Evolutionary conservation across 108 stramenopile genomes (phyloP), one percentile per base, ranked within the genome.

Genomic region (Cyclotella distinguenda): DNA sequence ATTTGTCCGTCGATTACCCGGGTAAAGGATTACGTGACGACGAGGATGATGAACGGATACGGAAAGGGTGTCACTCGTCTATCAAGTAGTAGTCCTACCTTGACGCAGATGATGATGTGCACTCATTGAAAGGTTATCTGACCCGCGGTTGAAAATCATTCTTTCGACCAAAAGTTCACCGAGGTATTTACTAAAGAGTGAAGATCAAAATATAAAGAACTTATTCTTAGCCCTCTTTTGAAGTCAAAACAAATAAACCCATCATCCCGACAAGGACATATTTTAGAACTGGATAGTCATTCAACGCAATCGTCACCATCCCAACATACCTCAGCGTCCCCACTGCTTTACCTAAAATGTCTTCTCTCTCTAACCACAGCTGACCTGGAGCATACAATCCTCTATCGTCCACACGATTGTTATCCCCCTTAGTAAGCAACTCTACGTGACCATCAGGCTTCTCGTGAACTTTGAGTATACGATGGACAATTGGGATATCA

Each of bases 401-500:
- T 23, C 98, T 87, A 86, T 99, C 99, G 77, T 99, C 96, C 12
- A 99, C 95, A 21, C 95, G 83, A 66, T 99, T 99, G 74, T 98
- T 99, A 78, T 99, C 99, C 9, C 99, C 99, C 79, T 99, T 99
- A 34, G 99, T 99, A 28, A 99, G 78, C 45, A 97, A 69, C 64
- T 97, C 95, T 19, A 97, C 92, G 16, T 78, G 78, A 60, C 86
- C 87, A 59, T 85, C 78, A n/a, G 76, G 80, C 58, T 91, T 84
- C 52, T 78, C 84, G 67, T 98, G 99, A 15, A 99, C 97, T 66
- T 98, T 97, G 46, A 99, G 75, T 50, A 99, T 93, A 22, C 99
- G 88, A 72, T 99, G 99, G 13, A 99, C 99, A 68, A 99, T 99
- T 40, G 99, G 99, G 72, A 99, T 98, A 63, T 99, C 99, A 43